A percentile compares a stretch with the other conserved stretches of the same genome.
Conservation (phyloP, 176 grass and related monocot genomes). For the Typha latifolia region DNA sequence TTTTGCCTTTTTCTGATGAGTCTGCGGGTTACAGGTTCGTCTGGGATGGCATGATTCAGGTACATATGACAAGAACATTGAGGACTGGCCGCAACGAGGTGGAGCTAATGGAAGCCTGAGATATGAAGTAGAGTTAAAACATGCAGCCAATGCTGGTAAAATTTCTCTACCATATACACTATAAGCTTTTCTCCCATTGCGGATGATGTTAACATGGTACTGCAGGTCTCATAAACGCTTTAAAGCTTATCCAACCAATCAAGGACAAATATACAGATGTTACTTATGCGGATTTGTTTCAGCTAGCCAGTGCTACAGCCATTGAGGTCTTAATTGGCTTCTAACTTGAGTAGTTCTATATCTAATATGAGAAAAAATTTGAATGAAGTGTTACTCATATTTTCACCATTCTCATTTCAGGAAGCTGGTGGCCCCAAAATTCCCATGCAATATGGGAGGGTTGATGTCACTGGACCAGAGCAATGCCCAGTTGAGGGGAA, state of each 20-base stretch:
- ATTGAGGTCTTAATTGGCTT: slow-evolving; percentile 52
- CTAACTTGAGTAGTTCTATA: slow-evolving; percentile 1
- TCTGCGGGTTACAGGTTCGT: slow-evolving; percentile 40
- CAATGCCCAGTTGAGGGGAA: slow-evolving; percentile 90
- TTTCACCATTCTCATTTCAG: slow-evolving; percentile 30
- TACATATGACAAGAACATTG: slow-evolving; percentile 88
- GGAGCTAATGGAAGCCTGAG: slow-evolving; percentile 94
- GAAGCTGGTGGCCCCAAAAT: slow-evolving; percentile 91
- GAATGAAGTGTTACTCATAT: neutral
- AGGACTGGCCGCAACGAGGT: slow-evolving; percentile 75
- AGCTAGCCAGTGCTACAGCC: slow-evolving; percentile 88
- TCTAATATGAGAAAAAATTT: neutral
- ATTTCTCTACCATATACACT: neutral
- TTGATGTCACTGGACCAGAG: slow-evolving; percentile 85
- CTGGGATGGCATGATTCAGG: slow-evolving; percentile 96
- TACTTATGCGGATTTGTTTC: slow-evolving; percentile 79
- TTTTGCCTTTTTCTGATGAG: neutral
- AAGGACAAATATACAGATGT: slow-evolving; percentile 78
- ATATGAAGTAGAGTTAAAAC: slow-evolving; percentile 86
- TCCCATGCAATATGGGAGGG: slow-evolving; percentile 82
- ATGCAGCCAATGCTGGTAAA: slow-evolving; percentile 95
- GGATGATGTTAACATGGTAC: neutral
- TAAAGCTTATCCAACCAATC: slow-evolving; percentile 65
- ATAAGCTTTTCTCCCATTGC: neutral
- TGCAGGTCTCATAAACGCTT: slow-evolving; percentile 71